A percentile compares a stretch with the other conserved stretches of the same genome.
These are phyloP conservation scores for Alternaria panax DNA, from an alignment of 2,329 filamentous ascomycete genomes.

Conservation along the genomic window DNA sequence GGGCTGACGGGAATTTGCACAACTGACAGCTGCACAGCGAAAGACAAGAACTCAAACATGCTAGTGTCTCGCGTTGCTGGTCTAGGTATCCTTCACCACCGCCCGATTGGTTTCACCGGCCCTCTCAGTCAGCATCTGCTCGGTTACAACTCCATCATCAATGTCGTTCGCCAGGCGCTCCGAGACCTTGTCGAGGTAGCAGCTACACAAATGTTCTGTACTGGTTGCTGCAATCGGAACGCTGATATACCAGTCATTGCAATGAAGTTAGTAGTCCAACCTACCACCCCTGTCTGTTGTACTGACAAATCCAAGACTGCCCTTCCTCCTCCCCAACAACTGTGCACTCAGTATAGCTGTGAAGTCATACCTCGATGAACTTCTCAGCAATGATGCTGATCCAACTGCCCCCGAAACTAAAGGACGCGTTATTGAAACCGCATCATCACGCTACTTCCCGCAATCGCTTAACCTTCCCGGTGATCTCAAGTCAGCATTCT, in stretches of 20 bases:
- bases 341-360: slow-evolving; percentile 80
- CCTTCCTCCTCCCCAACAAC: slow-evolving; percentile 74
- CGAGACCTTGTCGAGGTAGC: slow-evolving; percentile 86
- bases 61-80: slow-evolving; percentile 88
- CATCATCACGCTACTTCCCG: slow-evolving; percentile 66
- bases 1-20: not conserved
- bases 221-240: slow-evolving; percentile 77
- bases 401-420: slow-evolving; percentile 60
- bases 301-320: slow-evolving; percentile 55
- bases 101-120: slow-evolving; percentile 89
- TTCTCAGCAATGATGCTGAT: slow-evolving; percentile 64
- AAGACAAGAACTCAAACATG: slow-evolving; percentile 79
- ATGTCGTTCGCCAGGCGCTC: slow-evolving; percentile 77
- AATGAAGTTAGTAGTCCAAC: slow-evolving; percentile 65
- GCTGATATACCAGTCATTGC: slow-evolving; percentile 68
- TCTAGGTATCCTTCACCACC: slow-evolving; percentile 81
- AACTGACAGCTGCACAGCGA: slow-evolving; percentile 57
- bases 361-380: slow-evolving; percentile 79
- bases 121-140: slow-evolving; percentile 90
- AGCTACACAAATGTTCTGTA: slow-evolving; percentile 79
- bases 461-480: slow-evolving; percentile 65
- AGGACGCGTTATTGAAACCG: slow-evolving; percentile 59
- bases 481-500: slow-evolving; percentile 67
- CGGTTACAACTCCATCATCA: slow-evolving; percentile 83
- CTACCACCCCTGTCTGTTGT: slow-evolving; percentile 34